Evolutionary conservation across 305 asterid genomes (phyloP).

Genomic region (Fraxinus ornus): DNA sequence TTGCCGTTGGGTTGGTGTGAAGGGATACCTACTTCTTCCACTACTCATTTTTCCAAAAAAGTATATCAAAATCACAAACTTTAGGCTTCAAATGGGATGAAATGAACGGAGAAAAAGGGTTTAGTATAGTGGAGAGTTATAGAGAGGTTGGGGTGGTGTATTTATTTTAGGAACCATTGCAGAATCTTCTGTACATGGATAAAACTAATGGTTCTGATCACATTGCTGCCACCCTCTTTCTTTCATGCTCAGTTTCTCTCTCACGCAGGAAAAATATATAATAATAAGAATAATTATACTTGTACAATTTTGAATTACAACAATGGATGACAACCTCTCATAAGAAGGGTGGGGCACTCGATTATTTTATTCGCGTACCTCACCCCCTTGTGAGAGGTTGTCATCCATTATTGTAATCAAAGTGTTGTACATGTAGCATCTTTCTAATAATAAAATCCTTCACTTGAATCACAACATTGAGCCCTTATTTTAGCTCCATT

Average conservation of each 20-base stretch:
- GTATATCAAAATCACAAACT: not conserved
- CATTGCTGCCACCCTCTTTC: conserved; percentile 21
- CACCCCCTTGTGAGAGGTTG: too few relatives aligned
- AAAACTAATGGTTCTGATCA: conserved; percentile 63
- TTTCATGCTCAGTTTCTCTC: not conserved
- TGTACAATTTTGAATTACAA: too few relatives aligned
- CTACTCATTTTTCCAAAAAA: conserved; percentile 26
- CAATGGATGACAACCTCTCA: too few relatives aligned
- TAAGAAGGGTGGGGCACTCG: too few relatives aligned
- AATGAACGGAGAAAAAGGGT: not conserved
- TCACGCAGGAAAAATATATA: too few relatives aligned
- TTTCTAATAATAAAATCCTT: too few relatives aligned
- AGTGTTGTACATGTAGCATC: too few relatives aligned
- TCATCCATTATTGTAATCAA: too few relatives aligned
- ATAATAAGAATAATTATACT: too few relatives aligned
- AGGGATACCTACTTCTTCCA: conserved; percentile 52
- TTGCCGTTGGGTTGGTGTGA: conserved; percentile 82
- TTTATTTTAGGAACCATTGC: conserved; percentile 84
- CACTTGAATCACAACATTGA: too few relatives aligned
- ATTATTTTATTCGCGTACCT: too few relatives aligned
- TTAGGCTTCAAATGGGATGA: not conserved
- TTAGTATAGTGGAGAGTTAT: not conserved
- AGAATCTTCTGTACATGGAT: conserved; percentile 79
- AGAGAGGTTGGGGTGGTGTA: conserved; percentile 30
- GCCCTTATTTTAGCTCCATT: too few relatives aligned